Evolutionary conservation across 305 asterid genomes (phyloP), one percentile per base, ranked within the genome.

Genomic region (Plantago coronopus): DNA sequence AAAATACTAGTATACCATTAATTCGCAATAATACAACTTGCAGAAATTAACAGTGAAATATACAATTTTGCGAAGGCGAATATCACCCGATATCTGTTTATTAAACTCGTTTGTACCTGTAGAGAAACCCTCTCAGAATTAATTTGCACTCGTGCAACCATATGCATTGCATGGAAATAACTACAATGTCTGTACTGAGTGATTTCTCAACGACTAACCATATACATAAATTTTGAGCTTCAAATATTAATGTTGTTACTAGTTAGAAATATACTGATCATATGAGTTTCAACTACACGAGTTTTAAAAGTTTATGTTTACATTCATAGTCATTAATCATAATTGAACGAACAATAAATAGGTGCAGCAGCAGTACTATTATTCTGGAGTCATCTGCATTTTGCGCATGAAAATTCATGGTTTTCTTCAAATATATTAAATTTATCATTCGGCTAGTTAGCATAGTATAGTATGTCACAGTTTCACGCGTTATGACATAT

Each of bases 121-220:
- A 13, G 17, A 58, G 21, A 14, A 56, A 46, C 47, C 11, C 54
- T 48, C 64, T 54, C 57, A 19, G 27, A 64, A 69, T 53, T 66
- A 43, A 64, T 49, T 61, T 17, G 37, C 65, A 60, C 61, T 66
- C 69, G 76, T 68, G 65, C 65, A 49, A 62, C 48, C 37, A 22
- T 13, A 15, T 18, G 7, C 42, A 62, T 47, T 53, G 4, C 0
- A 59, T 70, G 43, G 17, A 23, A 7, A n/a, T 48, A 22, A 18
- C 29, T 5, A 25, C 5, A 61, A 56, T 60, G 38, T 34, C n/a
- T 62, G 6, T 47, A n/a, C 3, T 48, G 22, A 58, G 38, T 66
- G 43, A 23, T 19, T 59, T 49, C 67, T 69, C 76, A 67, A 64
- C 80, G 60, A 40, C 70, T 62, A 62, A 66, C 61, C 49, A 62